phyloP scores from a whole-genome alignment of 83 land plant species.

The Picea mariana region DNA sequence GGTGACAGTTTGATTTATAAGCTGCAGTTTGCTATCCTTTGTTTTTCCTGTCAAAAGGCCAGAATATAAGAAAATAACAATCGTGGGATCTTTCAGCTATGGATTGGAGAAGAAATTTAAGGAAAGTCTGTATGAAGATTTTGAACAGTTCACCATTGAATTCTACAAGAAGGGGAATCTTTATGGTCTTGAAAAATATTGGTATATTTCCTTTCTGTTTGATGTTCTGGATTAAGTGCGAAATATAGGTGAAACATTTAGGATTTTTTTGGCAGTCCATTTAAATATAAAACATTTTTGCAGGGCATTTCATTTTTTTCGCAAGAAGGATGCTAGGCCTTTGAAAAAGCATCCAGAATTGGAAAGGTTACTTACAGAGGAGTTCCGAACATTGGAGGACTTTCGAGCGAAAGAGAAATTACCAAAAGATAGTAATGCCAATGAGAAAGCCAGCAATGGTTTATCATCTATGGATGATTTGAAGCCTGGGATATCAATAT shows the following conservation, averaged over 20 bases:
- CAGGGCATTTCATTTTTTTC: no score
- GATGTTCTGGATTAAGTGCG: no score
- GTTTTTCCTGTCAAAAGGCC: neutral
- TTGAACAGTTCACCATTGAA: conserved; percentile 87
- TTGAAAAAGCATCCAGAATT: no score
- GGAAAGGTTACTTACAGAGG: no score
- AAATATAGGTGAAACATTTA: no score
- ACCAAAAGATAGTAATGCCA: conserved; percentile 17
- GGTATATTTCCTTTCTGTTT: conserved; percentile 53
- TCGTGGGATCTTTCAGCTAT: conserved; percentile 59
- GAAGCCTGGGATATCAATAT: conserved; percentile 1
- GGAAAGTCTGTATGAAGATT: conserved; percentile 85
- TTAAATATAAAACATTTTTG: no score
- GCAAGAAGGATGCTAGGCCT: no score
- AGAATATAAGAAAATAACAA: neutral
- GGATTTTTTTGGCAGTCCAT: no score
- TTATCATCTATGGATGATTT: neutral
- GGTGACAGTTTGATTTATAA: conserved; percentile 41
- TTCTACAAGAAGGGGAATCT: conserved; percentile 88
- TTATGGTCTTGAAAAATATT: conserved; percentile 98
- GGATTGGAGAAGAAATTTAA: conserved; percentile 89
- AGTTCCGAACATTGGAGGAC: no score
- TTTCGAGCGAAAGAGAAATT: conserved; percentile 47
- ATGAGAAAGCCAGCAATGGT: conserved; percentile 11
- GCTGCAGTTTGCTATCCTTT: neutral